Evolutionary conservation across 2,329 filamentous ascomycete species (phyloP), one percentile per base, ranked within the genome.

Genomic region (Apiospora pterosperma): DNA sequence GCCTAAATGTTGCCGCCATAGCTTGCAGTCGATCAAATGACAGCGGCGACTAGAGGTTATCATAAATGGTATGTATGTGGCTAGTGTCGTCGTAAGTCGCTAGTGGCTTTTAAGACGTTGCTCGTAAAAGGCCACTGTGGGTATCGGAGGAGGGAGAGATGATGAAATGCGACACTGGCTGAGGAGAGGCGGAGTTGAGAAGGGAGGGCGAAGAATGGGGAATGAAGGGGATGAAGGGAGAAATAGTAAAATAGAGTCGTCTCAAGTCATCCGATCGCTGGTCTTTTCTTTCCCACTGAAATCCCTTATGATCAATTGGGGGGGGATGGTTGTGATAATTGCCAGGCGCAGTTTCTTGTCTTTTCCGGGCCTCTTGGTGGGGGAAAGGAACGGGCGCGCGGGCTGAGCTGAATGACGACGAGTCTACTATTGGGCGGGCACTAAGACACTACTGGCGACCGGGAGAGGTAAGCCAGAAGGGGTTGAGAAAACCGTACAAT

Each of bases 1-100:
- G 78, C 67, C 80, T 78, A 64, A 84, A 84, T 41, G 81, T 73
- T 65, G 81, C 78, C 69, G 82, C 82, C 82, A 84, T 84, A 25
- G 63, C 63, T 63, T 48, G 8, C 7, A 41, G 31, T n/a, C 34
- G 19, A 52, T 31, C 25, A 31, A n/a, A n/a, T 19, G 16, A 55
- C 8, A 55, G 21, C 16, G 28, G 25, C 16, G 28, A 8, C 19
- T 31, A 34, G 25, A 1, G 42, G 21, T n/a, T n/a, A 42, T 11
- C n/a, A 11, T 11, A 42, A 42, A 42, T 42, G 39, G 7, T 59
- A 31, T 23, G 41, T 21, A 31, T 44, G 28, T 59, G 62, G 62
- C 31, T 62, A 55, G 44, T 58, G 36, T 61, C 39, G 65, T 63
- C 66, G 64, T 67, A 65, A 69, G 60, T 67, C 65, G 63, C 42